Base-by-base conservation (phyloP, 2,329 filamentous ascomycete species). In the Clarireedia paspali region DNA sequence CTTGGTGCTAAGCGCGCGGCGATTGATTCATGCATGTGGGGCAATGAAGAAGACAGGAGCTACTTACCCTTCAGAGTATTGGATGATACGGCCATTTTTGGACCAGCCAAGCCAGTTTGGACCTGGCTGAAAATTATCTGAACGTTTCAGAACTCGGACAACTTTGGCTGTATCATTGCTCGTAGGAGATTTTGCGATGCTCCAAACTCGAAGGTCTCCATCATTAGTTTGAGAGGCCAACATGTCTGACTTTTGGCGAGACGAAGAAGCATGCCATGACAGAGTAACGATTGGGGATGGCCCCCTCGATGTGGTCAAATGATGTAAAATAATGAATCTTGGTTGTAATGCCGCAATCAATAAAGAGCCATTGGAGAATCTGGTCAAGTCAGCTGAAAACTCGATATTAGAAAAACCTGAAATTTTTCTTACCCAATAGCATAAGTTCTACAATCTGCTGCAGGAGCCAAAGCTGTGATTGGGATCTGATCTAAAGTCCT, bases 81-180 rank as follows among this genome's bases (percentile, higher is more conserved):
- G 94, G 61, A 99, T 84, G 62, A 99, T 91, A 63, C 91, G 87
- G 40, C 94, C 94, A 74, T 96, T 97, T 74, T 96, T 97, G 0
- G 94, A 97, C 94, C 94, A 99, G 20, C 85, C 88, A 77, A 96
- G 91, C 94, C 94, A 99, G 69, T 95, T 96, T 39, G 89, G 87
- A 1, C 90, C 90, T 2, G 83, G 74, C 36, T 83, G 75, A 62
- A 81, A 84, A 62, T 84, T 84, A 59, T 96, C 91, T 6, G 84
- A 84, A 64, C 88, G 81, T 70, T 89, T 92, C 49, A 99, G 75
- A 27, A 95, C 85, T 60, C 94, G 81, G 58, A 97, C 95, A 6
- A 96, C 88, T 67, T 91, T 92, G 38, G 91, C 91, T 17, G 86
- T 79, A 63, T 96, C 88, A 48, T 80, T 83, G 64, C 80, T 72